A percentile compares a stretch with the other conserved stretches of the same genome.
Evolutionary conservation across 2,329 filamentous ascomycete species (phyloP).

Genomic region (Ophiostoma montium): DNA sequence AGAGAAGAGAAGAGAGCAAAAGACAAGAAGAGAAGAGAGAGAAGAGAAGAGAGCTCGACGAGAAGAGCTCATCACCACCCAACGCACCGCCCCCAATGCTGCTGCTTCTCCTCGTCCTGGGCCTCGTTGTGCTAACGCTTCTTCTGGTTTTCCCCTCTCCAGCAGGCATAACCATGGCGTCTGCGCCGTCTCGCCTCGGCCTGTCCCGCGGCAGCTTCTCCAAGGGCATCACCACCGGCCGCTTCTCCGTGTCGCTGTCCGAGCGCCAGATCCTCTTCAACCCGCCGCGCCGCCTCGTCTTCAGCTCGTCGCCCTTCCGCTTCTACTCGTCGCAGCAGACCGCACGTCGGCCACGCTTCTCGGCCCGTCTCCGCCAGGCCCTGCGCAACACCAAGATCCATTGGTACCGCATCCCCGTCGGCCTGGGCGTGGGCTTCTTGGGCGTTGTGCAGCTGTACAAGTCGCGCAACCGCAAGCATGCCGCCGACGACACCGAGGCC

Average conservation of each 20-base stretch:
- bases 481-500: constrained; percentile 30
- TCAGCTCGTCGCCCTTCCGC: constrained; percentile 14
- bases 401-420: constrained; percentile 86
- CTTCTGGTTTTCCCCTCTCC: constrained; percentile 8
- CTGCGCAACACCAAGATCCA: constrained; percentile 45
- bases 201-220: constrained; percentile 13
- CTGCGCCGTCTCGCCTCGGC: constrained; percentile 14
- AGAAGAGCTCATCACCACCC: no score
- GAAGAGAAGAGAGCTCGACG: background rate
- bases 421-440: constrained; percentile 71
- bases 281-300: constrained; percentile 7
- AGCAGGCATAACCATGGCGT: constrained; percentile 11
- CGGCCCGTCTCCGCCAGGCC: constrained; percentile 35
- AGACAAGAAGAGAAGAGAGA: background rate
- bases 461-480: constrained; percentile 42
- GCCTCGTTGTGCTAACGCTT: constrained; percentile 10
- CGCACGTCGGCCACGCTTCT: constrained; percentile 34
- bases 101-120: constrained; percentile 6
- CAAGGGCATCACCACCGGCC: constrained; percentile 10
- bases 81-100: constrained; percentile 5
- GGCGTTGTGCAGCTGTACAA: constrained; percentile 76
- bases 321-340: constrained; percentile 29
- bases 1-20: background rate
- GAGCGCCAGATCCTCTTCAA: constrained; percentile 13
- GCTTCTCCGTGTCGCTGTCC: constrained; percentile 10